These are phyloP conservation scores for Aspergillus udagawae DNA, from an alignment of 2,329 filamentous ascomycete genomes.

Conservation along the genomic window DNA sequence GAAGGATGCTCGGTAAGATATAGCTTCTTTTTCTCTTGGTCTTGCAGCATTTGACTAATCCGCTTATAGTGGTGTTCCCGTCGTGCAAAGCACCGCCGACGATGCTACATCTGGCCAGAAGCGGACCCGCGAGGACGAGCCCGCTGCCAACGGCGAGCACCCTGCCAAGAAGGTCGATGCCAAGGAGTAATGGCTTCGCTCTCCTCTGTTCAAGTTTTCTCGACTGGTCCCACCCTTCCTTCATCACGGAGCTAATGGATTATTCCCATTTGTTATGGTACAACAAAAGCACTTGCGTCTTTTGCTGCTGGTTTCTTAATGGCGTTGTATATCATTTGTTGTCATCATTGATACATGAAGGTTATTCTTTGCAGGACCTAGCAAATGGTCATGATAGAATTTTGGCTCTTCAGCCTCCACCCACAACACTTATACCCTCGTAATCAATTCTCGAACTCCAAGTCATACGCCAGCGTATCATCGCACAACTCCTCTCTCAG, in stretches of 20 bases:
- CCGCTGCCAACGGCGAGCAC: constrained; percentile 29
- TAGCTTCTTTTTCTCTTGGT: not conserved
- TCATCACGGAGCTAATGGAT: constrained; percentile 18
- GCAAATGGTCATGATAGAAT: not conserved
- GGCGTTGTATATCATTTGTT: constrained; percentile 8
- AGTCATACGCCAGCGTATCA: constrained; percentile 41
- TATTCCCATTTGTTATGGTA: constrained; percentile 1
- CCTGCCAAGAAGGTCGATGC: constrained; percentile 48
- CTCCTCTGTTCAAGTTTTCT: constrained; percentile 6
- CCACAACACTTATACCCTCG: not conserved
- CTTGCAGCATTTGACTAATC: constrained; percentile 12
- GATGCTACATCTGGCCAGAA: constrained; percentile 37
- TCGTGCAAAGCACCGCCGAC: constrained; percentile 37
- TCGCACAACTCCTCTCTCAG: constrained; percentile 40
- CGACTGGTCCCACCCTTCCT: constrained; percentile 7
- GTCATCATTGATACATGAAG: not conserved
- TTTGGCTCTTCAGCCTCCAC: not conserved
- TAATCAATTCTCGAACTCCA: constrained; percentile 28
- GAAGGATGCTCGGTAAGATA: constrained; percentile 40
- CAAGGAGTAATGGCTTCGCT: constrained; percentile 33
- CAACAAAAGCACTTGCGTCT: constrained; percentile 6
- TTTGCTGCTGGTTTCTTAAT: constrained; percentile 1
- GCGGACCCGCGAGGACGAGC: constrained; percentile 43
- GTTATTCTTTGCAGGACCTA: not conserved
- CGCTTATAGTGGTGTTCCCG: constrained; percentile 39